Evolutionary conservation across 208 protist genomes (phyloP), one percentile per base, ranked within the genome.

Genomic region (Wallacemonas sp.): DNA sequence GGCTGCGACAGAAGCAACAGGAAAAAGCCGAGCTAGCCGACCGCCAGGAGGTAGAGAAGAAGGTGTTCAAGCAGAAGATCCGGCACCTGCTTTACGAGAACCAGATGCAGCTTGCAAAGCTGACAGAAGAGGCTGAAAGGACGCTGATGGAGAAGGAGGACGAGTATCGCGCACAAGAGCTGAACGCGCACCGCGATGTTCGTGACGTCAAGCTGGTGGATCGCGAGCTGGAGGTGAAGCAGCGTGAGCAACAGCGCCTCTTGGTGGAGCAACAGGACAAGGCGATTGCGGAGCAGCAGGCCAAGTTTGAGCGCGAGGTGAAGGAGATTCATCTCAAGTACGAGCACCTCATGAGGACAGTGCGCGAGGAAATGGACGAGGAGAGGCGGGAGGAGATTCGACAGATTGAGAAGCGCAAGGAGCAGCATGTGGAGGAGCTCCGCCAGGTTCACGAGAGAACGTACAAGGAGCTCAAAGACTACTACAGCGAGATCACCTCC

Each of bases 401-500:
- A 24, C 91, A 97, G 44, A 94, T 99, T n/a, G 97, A 99, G 80
- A 89, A 97, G 68, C 84, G 92, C 19, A 99, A 99, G 80, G 96
- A 98, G 67, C 70, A 85, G 34, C 97, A 99, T 72, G 97, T 99
- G 24, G 85, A 84, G 22, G 89, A 98, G 72, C 84, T 99, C 34
- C 95, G 97, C 56, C 77, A 88, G 38, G 87, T 97, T 17, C 98
- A 99, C 68, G 95, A 98, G 69, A 85, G 88, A 36, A 96, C 97
- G 2, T 99, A 99, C 81, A 88, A 85, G 51, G 96, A 99, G 66
- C 98, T 99, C 72, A 98, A 98, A 67, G 92, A 97, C 53, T 99
- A 99, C 82, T 99, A 99, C 79, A 98, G 95, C 67, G 97, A 99
- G 68, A 99, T 99, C 62, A 99, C 98, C 9, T 97, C 95, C 22